Evolutionary conservation across 257 asterid genomes (phyloP), one percentile per base, ranked within the genome.

Genomic region (Lycium barbarum): DNA sequence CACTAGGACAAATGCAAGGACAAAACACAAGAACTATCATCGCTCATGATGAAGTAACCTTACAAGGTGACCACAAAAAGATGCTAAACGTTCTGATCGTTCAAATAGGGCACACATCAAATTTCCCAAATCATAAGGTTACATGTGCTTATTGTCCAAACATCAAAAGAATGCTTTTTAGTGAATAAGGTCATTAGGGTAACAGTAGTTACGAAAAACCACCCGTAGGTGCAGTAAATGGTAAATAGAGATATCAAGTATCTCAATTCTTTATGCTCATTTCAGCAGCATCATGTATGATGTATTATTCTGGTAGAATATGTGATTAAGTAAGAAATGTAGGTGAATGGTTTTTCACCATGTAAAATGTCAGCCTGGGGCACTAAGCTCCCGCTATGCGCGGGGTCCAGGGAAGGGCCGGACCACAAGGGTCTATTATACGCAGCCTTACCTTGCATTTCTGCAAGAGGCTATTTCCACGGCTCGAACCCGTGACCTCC

Each of bases 71-170:
- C 62, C 40, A 20, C 3, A 9, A 49, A 74, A 22, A 53, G 9
- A 38, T 17, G 81, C 45, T 74, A 74, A 49, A 12, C n/a, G 10
- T 74, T 74, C 12, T 49, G 43, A 74, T 47, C 81, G 49, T 51
- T 51, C 81, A 74, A 74, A 22, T 51, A 74, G 81, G 81, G 62
- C 62, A 49, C 81, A 74, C 45, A 22, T 74, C 22, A 33, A 74
- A 74, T 74, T 62, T 49, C 81, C 38, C 0, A 22, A 74, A 13
- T 22, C 62, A 74, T 6, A 13, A 53, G 62, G 79, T 74, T 49
- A 51, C 61, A 74, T 51, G 62, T 13, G 22, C 45, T 6, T 74
- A 22, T 14, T 11, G 61, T 74, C 40, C 43, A 74, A 74, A 14
- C 45, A 7, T 74, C 43, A 12, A 70, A 22, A 49, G 45, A 49